Base-by-base conservation (phyloP, 192 early-diverging fungal species). In the Diversispora eburnea region DNA sequence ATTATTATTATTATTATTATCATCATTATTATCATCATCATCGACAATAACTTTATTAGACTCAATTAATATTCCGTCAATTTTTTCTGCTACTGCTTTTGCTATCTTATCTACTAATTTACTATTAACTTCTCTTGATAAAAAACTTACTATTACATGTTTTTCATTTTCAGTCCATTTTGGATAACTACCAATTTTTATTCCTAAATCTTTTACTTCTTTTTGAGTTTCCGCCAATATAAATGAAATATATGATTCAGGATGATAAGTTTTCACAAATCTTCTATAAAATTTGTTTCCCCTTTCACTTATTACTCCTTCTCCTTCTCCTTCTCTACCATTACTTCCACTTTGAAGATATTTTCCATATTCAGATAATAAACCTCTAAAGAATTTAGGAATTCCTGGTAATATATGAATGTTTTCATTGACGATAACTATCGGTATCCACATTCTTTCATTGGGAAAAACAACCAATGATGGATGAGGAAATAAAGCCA, bases 401-500 rank as follows among this genome's bases (percentile, higher is more conserved):
- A 93, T 80, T 0, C 90, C 90, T 0, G 91, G 91, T 19, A 93
- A 77, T 45, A 92, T 80, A 68, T 87, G 86, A 47, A 92, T 82
- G 70, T 91, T 91, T 19, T 73, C 73, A 58, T 88, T 88, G 8
- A 87, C 85, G 8, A 86, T 76, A 39, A 90, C 90, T 22, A 92
- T 81, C 0, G 91, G 91, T 41, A 92, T 89, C 91, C 91, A 93
- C 9, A 88, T 68, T n/a, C 80, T 79, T 3, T 73, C 69, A 42
- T 75, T 74, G 0, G 86, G 85, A 61, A 79, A 86, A 13, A 77
- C 19, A 25, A 88, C 79, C 3, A 12, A 20, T 0, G 85, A 76
- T 12, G 59, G 68, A 1, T 60, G 41, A 0, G 91, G 91, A 4
- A 93, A 82, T 25, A 85, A 72, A 0, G 91, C 90, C 91, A 93